Percentiles rank a stretch among this genome's conserved stretches.
Conservation (phyloP, 2,329 filamentous ascomycete species). For the Aotearoamyces nothofagi region DNA sequence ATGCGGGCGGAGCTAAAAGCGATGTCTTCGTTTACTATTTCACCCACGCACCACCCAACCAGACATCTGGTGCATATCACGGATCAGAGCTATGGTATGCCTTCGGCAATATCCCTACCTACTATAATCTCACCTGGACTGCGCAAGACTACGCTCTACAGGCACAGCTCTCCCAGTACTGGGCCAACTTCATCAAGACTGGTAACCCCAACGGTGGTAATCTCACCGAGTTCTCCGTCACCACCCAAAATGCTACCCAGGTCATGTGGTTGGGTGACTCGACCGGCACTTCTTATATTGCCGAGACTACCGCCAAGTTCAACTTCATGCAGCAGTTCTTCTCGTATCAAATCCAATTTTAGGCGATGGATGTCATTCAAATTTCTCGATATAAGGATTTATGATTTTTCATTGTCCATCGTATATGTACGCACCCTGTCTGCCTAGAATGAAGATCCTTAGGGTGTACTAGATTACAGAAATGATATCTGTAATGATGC, state of each 20-base stretch:
- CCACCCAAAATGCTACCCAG: conserved; percentile 3
- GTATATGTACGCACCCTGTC: no score
- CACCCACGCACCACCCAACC: conserved; percentile 12
- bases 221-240: conserved; percentile 6
- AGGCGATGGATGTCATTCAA: background rate
- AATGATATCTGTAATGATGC: no score
- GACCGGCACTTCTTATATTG: background rate
- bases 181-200: conserved; percentile 52
- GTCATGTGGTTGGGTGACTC: conserved; percentile 8
- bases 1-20: conserved; percentile 13
- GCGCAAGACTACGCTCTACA: conserved; percentile 13
- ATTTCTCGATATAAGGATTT: background rate
- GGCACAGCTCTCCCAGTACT: conserved; percentile 42
- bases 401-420: background rate
- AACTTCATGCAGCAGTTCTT: conserved; percentile 2
- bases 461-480: no score
- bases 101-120: conserved; percentile 16
- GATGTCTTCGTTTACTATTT: conserved; percentile 17
- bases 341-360: conserved; percentile 1
- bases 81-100: conserved; percentile 16
- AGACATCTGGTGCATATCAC: conserved; percentile 13
- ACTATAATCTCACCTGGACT: conserved; percentile 14
- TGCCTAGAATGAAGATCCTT: no score
- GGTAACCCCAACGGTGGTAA: conserved; percentile 41
- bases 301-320: background rate